Evolutionary conservation across 2,329 filamentous ascomycete species (phyloP).

Genomic region (Pseudofabraea citricarpa): DNA sequence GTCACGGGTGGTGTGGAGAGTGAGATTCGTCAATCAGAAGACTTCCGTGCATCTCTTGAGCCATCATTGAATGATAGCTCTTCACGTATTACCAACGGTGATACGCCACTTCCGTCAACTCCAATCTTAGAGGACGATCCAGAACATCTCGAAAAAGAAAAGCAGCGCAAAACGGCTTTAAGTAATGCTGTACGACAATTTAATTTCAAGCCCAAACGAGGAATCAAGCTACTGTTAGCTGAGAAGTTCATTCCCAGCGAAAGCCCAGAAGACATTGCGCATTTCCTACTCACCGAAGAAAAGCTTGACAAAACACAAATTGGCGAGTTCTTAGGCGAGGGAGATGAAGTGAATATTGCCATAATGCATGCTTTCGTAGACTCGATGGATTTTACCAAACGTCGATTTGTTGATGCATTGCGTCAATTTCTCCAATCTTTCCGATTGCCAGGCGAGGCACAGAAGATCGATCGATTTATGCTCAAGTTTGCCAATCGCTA

Average conservation of each 20-base stretch:
- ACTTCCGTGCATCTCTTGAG: slow-evolving; percentile 71
- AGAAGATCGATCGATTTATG: slow-evolving; percentile 99
- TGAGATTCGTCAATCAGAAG: slow-evolving; percentile 51
- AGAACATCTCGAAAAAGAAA: slow-evolving; percentile 88
- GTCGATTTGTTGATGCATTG: slow-evolving; percentile 86
- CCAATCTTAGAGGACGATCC: slow-evolving; percentile 82
- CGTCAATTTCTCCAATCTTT: slow-evolving; percentile 92
- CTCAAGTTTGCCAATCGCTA: slow-evolving; percentile 97
- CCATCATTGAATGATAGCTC: slow-evolving; percentile 56
- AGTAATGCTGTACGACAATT: slow-evolving; percentile 86
- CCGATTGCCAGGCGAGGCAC: slow-evolving; percentile 88
- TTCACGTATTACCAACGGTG: slow-evolving; percentile 50
- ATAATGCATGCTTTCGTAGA: slow-evolving; percentile 99
- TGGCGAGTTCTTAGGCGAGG: slow-evolving; percentile 92
- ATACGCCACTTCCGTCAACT: slow-evolving; percentile 59
- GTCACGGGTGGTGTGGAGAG: slow-evolving; percentile 43
- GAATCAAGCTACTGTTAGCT: slow-evolving; percentile 76
- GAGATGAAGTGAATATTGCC: slow-evolving; percentile 86
- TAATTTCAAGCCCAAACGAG: slow-evolving; percentile 96
- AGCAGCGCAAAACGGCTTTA: slow-evolving; percentile 87
- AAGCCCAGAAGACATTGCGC: slow-evolving; percentile 74
- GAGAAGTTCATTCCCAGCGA: slow-evolving; percentile 85
- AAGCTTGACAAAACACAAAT: slow-evolving; percentile 86
- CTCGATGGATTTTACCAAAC: slow-evolving; percentile 86
- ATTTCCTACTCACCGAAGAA: slow-evolving; percentile 76